Percentiles rank a stretch among this genome's conserved stretches.
phyloP scores from a whole-genome alignment of 164 flowering plant genomes.

The Magnolia officinalis region DNA sequence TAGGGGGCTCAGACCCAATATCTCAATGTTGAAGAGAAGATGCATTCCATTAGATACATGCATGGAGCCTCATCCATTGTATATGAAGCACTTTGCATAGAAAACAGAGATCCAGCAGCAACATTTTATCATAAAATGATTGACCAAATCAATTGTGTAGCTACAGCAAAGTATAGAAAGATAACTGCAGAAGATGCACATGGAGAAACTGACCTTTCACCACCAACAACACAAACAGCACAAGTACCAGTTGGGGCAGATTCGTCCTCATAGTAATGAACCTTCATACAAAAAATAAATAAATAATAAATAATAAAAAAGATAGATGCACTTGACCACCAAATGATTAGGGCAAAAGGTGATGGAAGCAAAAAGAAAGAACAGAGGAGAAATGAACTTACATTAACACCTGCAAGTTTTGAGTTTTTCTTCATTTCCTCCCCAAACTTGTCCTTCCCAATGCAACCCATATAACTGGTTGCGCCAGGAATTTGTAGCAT shows the following conservation, averaged over 20 bases:
- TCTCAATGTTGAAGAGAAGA: too few species aligned
- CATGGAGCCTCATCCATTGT: background rate
- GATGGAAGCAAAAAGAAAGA: background rate
- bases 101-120: too few species aligned
- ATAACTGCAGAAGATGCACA: background rate
- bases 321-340: background rate
- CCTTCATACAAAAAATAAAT: slow-evolving; percentile 32
- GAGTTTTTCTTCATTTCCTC: slow-evolving; percentile 87
- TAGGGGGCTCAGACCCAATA: too few species aligned
- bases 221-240: slow-evolving; percentile 94
- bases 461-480: slow-evolving; percentile 86
- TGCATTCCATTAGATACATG: too few species aligned
- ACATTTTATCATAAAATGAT: background rate
- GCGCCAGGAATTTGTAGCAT: slow-evolving; percentile 95
- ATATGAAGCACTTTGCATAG: background rate
- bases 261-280: slow-evolving; percentile 87
- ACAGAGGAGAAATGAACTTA: slow-evolving; percentile 12
- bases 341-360: background rate
- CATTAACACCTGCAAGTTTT: slow-evolving; percentile 78
- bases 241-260: slow-evolving; percentile 88
- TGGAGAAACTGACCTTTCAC: slow-evolving; percentile 69
- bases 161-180: background rate
- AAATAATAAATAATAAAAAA: background rate
- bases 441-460: slow-evolving; percentile 96
- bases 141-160: background rate